These are phyloP conservation scores for Fusarium sulawesiense DNA, from an alignment of 2,329 filamentous ascomycete genomes.

Conservation along the genomic window DNA sequence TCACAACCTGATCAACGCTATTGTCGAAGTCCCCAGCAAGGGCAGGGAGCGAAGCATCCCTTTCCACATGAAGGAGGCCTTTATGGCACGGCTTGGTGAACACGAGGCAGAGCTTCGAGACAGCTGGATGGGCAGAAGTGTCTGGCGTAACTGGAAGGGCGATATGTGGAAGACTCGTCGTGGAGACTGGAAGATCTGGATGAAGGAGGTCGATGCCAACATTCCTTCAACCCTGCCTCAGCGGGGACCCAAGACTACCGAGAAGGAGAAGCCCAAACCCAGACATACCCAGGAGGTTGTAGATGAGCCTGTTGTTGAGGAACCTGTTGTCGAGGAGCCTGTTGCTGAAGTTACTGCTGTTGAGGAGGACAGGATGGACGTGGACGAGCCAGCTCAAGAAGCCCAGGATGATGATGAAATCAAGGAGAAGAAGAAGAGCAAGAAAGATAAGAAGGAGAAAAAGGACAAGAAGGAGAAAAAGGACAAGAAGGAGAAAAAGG, in stretches of 20 bases:
- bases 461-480: neutral
- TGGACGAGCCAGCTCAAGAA: conserved; percentile 15
- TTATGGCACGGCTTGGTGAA: conserved; percentile 62
- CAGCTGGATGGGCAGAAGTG: conserved; percentile 65
- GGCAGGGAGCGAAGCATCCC: conserved; percentile 62
- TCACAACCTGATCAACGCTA: conserved; percentile 62
- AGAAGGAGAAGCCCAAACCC: conserved; percentile 12
- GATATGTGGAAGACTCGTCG: conserved; percentile 66
- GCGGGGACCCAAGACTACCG: conserved; percentile 21
- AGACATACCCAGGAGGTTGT: neutral
- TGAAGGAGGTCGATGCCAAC: conserved; percentile 58
- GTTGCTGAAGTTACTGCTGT: neutral
- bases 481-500: neutral
- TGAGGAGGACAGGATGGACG: conserved; percentile 24
- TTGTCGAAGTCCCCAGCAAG: conserved; percentile 63
- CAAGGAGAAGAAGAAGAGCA: conserved; percentile 2
- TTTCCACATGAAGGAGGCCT: conserved; percentile 67
- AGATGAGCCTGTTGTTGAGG: conserved; percentile 9
- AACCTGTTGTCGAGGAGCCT: neutral
- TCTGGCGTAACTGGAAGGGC: conserved; percentile 69
- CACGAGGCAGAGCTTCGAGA: conserved; percentile 63
- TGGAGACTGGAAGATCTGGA: conserved; percentile 67
- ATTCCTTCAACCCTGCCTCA: conserved; percentile 35
- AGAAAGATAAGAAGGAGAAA: conserved; percentile 2
- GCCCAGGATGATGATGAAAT: conserved; percentile 6